Conservation (phyloP, 768 basidiomycete species). For the Pleurotus platypus region DNA sequence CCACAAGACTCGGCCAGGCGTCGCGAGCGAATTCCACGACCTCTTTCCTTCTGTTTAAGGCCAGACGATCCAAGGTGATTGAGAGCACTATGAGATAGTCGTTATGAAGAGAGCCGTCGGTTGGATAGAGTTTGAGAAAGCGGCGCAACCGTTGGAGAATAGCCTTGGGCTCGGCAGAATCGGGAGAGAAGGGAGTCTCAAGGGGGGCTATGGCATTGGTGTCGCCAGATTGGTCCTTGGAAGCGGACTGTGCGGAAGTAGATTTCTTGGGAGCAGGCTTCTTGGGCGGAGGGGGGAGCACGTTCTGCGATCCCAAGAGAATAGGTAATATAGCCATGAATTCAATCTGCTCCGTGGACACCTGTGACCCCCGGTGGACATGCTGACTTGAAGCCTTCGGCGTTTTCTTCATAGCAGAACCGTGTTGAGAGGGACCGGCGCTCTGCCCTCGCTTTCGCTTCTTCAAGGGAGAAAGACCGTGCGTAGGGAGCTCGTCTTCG, state of each 20-base stretch:
- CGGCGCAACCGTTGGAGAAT: constrained; percentile 39
- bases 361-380: not conserved
- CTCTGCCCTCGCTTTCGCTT: constrained; percentile 34
- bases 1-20: constrained; percentile 63
- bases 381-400: not conserved
- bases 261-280: too few relatives aligned
- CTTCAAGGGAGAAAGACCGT: constrained; percentile 18
- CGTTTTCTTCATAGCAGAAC: not conserved
- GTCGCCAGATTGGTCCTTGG: too few relatives aligned
- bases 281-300: too few relatives aligned
- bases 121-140: constrained; percentile 64
- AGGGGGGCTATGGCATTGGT: constrained; percentile 39
- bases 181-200: constrained; percentile 35
- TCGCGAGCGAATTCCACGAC: constrained; percentile 57
- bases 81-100: constrained; percentile 71
- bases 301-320: constrained; percentile 50
- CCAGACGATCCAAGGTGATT: constrained; percentile 67
- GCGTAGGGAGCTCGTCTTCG: constrained; percentile 15
- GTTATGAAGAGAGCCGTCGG: constrained; percentile 76
- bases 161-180: constrained; percentile 18
- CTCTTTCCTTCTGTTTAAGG: constrained; percentile 65
- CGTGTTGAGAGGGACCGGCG: constrained; percentile 4
- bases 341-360: constrained; percentile 65
- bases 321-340: constrained; percentile 61
- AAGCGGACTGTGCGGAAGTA: too few relatives aligned